Conservation (phyloP, 2,329 filamentous ascomycete genomes). For the Diaporthe vexans region DNA sequence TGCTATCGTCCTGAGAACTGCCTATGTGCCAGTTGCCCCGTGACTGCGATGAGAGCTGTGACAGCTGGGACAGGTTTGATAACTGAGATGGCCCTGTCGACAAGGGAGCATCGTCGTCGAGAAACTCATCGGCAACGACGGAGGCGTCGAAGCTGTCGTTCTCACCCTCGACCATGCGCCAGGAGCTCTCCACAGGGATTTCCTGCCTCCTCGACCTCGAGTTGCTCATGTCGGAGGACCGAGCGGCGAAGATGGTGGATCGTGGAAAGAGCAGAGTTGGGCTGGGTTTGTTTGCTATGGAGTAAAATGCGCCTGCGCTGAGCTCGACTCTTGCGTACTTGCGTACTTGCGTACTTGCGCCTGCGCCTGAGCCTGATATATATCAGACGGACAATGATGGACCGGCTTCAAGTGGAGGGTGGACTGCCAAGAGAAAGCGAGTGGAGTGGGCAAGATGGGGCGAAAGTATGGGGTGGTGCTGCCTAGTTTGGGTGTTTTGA, state of each 20-base stretch:
- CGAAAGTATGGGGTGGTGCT: slow-evolving; percentile 33
- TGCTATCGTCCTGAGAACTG: slow-evolving; percentile 66
- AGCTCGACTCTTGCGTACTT: background rate
- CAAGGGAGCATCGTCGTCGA: slow-evolving; percentile 56
- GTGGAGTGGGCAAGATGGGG: background rate
- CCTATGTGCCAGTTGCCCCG: slow-evolving; percentile 56
- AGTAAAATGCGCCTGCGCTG: background rate
- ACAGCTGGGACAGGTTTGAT: slow-evolving; percentile 51
- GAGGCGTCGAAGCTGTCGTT: slow-evolving; percentile 73
- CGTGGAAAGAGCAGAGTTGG: background rate
- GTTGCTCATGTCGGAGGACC: slow-evolving; percentile 25
- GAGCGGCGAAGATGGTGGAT: background rate
- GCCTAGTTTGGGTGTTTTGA: slow-evolving; percentile 18
- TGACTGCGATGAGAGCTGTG: slow-evolving; percentile 45
- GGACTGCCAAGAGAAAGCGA: background rate
- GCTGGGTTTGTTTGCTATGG: background rate
- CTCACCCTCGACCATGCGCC: slow-evolving; percentile 73
- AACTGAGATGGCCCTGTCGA: slow-evolving; percentile 64
- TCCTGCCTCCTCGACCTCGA: slow-evolving; percentile 44
- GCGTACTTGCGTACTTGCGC: background rate
- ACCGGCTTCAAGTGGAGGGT: background rate
- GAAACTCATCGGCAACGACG: slow-evolving; percentile 61
- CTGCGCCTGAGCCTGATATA: background rate
- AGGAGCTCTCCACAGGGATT: slow-evolving; percentile 66
- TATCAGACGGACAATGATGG: background rate